phyloP scores from a whole-genome alignment of 768 basidiomycete genomes.

The Heimioporus sp. region DNA sequence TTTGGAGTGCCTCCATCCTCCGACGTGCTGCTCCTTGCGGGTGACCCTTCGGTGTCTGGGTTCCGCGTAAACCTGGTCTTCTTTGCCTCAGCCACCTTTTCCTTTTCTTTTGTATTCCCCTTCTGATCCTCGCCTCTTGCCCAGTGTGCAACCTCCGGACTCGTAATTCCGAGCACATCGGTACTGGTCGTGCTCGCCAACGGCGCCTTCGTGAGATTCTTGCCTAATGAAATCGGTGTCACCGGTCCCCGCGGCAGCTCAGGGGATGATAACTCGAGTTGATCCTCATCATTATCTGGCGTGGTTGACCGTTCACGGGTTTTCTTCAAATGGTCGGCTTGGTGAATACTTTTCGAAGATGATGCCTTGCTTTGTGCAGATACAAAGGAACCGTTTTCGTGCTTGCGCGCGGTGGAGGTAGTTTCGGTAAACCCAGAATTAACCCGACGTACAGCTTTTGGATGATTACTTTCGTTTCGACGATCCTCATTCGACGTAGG shows the following conservation, averaged over 20 bases:
- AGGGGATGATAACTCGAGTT: conserved; percentile 25
- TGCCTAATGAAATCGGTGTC: conserved; percentile 30
- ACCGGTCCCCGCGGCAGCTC: conserved; percentile 31
- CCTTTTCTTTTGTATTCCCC: conserved; percentile 19
- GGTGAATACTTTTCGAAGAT: conserved; percentile 6
- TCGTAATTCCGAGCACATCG: conserved; percentile 44
- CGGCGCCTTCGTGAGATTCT: conserved; percentile 16
- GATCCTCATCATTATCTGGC: conserved; percentile 13
- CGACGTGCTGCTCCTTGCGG: conserved; percentile 12
- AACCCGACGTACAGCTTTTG: conserved; percentile 12
- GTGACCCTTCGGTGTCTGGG: conserved; percentile 25
- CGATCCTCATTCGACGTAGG: not conserved
- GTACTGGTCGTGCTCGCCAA: conserved; percentile 10
- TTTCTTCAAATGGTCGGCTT: not conserved
- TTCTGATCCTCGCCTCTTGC: conserved; percentile 40
- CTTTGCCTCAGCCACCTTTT: conserved; percentile 30
- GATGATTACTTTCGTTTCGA: conserved; percentile 1
- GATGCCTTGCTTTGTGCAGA: conserved; percentile 1
- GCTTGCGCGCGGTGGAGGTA: conserved; percentile 5
- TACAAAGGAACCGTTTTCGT: not conserved
- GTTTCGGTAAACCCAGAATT: conserved; percentile 17
- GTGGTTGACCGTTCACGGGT: conserved; percentile 11
- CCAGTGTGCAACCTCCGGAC: conserved; percentile 55
- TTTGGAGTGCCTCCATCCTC: conserved; percentile 1
- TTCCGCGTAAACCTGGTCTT: conserved; percentile 44